phyloP scores from a whole-genome alignment of 768 basidiomycete genomes.

The Lentinula lateritia region DNA sequence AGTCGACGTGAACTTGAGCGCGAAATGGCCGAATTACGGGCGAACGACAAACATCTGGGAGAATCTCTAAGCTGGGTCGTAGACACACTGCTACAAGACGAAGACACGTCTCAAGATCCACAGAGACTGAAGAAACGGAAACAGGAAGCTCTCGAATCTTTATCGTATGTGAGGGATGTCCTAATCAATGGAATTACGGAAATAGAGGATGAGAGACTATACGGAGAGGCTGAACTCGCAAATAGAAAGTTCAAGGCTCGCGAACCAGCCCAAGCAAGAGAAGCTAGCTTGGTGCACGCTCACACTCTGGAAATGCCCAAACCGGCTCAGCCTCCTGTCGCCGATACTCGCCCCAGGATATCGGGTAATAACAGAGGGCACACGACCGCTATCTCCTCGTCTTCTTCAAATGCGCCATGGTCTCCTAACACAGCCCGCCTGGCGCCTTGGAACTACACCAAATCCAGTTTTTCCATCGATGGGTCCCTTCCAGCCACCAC shows the following conservation, averaged over 20 bases:
- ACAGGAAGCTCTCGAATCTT: conserved; percentile 66
- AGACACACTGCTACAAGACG: conserved; percentile 60
- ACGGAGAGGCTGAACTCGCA: conserved; percentile 45
- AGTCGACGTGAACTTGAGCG: conserved; percentile 67
- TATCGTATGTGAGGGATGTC: conserved; percentile 75
- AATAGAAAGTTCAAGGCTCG: conserved; percentile 28
- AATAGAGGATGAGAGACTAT: conserved; percentile 63
- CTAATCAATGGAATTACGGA: conserved; percentile 46
- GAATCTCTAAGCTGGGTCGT: conserved; percentile 72
- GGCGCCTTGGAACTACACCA: conserved; percentile 57
- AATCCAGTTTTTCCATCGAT: conserved; percentile 38
- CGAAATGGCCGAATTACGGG: conserved; percentile 48
- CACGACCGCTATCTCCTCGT: conserved; percentile 1
- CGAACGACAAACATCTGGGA: conserved; percentile 60
- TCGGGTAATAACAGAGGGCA: neutral
- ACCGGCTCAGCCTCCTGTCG: conserved; percentile 29
- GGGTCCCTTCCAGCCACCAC: conserved; percentile 29
- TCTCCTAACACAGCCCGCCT: conserved; percentile 15
- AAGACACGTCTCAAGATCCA: conserved; percentile 33
- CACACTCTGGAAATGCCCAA: conserved; percentile 18
- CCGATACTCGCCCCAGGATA: conserved; percentile 26
- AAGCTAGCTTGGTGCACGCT: conserved; percentile 10
- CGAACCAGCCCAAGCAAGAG: conserved; percentile 11
- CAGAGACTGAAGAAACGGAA: conserved; percentile 36
- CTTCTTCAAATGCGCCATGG: conserved; percentile 11